Evolutionary conservation across 441 rosid species (phyloP).

Genomic region (Populus hybrid): DNA sequence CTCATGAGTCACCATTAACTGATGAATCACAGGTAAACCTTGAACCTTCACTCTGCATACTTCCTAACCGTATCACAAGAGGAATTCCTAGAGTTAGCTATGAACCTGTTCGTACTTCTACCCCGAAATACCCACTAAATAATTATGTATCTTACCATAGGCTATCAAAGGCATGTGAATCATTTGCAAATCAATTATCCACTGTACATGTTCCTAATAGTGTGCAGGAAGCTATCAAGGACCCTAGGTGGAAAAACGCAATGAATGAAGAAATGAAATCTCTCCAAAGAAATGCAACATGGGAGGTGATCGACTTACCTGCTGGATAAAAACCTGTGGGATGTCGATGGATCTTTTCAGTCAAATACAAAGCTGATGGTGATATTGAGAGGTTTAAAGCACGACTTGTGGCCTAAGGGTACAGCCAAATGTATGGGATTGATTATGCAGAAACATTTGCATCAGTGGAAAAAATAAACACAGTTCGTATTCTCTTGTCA

Average conservation of each 20-base stretch:
- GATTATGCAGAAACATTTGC: neutral
- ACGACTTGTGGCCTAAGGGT: neutral
- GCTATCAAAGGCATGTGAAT: too few relatives aligned
- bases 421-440: neutral
- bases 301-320: neutral
- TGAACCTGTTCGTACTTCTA: too few relatives aligned
- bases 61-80: neutral
- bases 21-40: neutral
- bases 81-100: too few relatives aligned
- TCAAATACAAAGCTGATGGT: neutral
- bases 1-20: neutral
- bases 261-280: slow-evolving; percentile 1
- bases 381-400: neutral
- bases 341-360: neutral
- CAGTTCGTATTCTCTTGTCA: neutral
- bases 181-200: too few relatives aligned
- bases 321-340: neutral
- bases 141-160: too few relatives aligned
- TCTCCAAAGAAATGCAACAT: neutral
- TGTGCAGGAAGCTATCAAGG: too few relatives aligned
- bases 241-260: neutral
- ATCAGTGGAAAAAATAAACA: neutral
- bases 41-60: neutral
- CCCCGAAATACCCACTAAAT: too few relatives aligned
- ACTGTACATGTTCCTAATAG: too few relatives aligned